A percentile compares a stretch with the other conserved stretches of the same genome.
Evolutionary conservation across 768 basidiomycete species (phyloP).

Genomic region (Postia placenta): DNA sequence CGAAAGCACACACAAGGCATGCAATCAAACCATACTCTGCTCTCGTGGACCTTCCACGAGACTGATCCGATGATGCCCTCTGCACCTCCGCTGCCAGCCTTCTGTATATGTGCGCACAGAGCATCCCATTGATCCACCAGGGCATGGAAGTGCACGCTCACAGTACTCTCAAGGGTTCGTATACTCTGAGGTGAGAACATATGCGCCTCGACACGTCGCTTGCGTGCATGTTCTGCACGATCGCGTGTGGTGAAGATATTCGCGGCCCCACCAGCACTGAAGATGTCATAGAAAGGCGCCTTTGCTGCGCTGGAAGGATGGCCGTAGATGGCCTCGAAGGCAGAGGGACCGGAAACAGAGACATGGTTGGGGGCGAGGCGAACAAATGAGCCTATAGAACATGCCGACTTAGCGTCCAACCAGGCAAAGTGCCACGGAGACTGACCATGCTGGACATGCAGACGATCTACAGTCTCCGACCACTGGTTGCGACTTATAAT

Average conservation of each 20-base stretch:
- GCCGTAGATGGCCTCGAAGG: conserved; percentile 35
- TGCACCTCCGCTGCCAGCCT: conserved; percentile 26
- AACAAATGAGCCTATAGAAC: conserved; percentile 26
- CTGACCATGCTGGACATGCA: conserved; percentile 38
- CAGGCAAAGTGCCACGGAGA: background rate
- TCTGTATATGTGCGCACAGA: conserved; percentile 43
- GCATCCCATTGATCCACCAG: conserved; percentile 70
- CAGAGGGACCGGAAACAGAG: conserved; percentile 36
- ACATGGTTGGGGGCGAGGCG: conserved; percentile 36
- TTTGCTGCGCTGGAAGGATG: conserved; percentile 37
- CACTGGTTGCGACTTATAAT: conserved; percentile 28
- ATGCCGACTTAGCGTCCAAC: background rate
- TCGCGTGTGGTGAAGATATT: conserved; percentile 72
- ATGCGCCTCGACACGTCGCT: conserved; percentile 79
- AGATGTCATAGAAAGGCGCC: conserved; percentile 33
- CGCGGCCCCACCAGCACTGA: conserved; percentile 24
- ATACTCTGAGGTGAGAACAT: conserved; percentile 75
- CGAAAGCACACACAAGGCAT: conserved; percentile 49
- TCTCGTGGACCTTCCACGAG: conserved; percentile 49
- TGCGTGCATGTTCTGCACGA: conserved; percentile 69
- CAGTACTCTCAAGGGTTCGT: conserved; percentile 71
- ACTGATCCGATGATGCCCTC: conserved; percentile 47
- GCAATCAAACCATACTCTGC: conserved; percentile 60
- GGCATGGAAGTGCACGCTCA: conserved; percentile 49
- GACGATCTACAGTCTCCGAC: conserved; percentile 29